Evolutionary conservation across 176 grass and related monocot species (phyloP).

Genomic region (Aegilops speltoides): DNA sequence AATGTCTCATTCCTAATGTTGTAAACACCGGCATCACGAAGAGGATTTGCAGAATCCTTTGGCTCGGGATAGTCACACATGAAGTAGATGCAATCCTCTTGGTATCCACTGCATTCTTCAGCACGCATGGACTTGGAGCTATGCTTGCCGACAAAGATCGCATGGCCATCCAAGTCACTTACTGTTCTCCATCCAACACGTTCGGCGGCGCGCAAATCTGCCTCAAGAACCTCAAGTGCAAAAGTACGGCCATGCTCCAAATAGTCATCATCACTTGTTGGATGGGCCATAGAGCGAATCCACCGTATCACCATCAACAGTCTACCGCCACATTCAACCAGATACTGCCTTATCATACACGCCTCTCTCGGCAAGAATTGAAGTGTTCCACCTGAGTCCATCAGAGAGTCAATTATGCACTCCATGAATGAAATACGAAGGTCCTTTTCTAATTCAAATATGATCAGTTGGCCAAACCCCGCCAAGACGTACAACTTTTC

Average conservation of each 20-base stretch:
- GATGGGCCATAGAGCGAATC: neutral
- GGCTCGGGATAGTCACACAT: neutral
- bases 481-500: neutral
- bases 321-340: neutral
- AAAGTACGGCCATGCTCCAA: neutral
- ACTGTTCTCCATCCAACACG: neutral
- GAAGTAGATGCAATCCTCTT: conserved; percentile 23
- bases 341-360: neutral
- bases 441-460: neutral
- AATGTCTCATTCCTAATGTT: neutral
- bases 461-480: neutral
- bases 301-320: neutral
- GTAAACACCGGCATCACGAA: neutral
- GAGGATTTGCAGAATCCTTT: neutral
- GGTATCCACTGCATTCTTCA: neutral
- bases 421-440: neutral
- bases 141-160: conserved; percentile 20
- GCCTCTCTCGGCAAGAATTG: too few species aligned
- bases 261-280: neutral
- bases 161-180: neutral
- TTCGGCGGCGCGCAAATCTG: neutral
- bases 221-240: neutral
- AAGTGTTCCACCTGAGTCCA: too few species aligned
- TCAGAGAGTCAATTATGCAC: neutral
- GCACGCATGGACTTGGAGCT: conserved; percentile 24